Base-by-base conservation (phyloP, 805 yeast species). In the Groenewaldozyma salmanticensis region DNA sequence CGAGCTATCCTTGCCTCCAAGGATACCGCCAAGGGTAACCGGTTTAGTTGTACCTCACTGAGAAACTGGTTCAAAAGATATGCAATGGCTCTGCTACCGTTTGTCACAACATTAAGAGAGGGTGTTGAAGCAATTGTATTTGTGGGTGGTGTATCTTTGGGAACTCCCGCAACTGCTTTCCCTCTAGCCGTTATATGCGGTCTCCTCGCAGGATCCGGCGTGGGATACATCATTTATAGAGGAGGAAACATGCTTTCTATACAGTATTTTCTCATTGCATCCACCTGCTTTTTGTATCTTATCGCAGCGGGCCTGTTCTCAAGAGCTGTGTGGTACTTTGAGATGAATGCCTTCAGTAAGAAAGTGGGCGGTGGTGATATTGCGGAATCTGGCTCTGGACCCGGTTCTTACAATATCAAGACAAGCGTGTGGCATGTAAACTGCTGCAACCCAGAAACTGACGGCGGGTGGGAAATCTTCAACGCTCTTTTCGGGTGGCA, bases 401-500 rank as follows among this genome's bases (percentile, higher is more conserved):
- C 95, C 33, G 98, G 98, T 59, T 81, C 96, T 20, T 90, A 90
- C 65, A 79, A 90, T 63, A 75, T 90, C 55, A 55, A 69, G 38
- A 73, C 72, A 55, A 65, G 82, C 11, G 96, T 90, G 21, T 90
- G 95, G 88, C 98, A 90, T 66, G 94, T 90, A 47, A 87, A 90
- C 72, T 90, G 96, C 68, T 90, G 97, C 70, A 87, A 87, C 65
- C 96, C 96, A 35, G 88, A 81, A 62, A 69, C 72, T 44, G 90
- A 81, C 64, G 78, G 80, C 53, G 97, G 96, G 67, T 90, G 97
- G 97, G 95, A 87, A 74, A 79, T 90, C 47, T 90, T 90, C 73
- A 90, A 90, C 58, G 85, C 96, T 21, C 63, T 90, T 43, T 69
- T 90, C 49, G 98, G 97, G 48, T 90, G 98, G 98, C 95, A 87